Base-by-base conservation (phyloP, 2,329 filamentous ascomycete species). In the Fusarium sp. region DNA sequence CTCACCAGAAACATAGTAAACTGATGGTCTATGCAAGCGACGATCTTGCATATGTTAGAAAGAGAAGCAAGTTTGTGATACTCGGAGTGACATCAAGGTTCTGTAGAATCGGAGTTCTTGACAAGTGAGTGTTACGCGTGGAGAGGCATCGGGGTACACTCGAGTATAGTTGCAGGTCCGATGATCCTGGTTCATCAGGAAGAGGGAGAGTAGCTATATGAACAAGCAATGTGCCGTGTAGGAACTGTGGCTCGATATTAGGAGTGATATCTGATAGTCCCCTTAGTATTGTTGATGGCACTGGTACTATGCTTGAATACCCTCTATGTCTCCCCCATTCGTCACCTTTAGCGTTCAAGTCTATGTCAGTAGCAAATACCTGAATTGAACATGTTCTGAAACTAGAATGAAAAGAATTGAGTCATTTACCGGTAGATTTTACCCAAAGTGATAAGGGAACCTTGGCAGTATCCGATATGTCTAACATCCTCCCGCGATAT, bases 71-170 rank as follows among this genome's bases (percentile, higher is more conserved):
- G 18, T 37, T n/a, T 37, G 5, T 23, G 30, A 55, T 30, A n/a
- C 10, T 13, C 18, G 7, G 23, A 43, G 48, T 48, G n/a, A 34
- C 14, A 27, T 45, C 34, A 34, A 51, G 13, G 32, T 27, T 34
- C 32, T 42, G 55, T 23, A 56, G 57, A 54, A 59, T 61, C 51
- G 43, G 47, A 60, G 62, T 69, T 56, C 49, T 12, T 56, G 40
- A 53, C 49, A 56, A 42, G 55, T 53, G 59, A 62, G 42, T 43
- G 56, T 47, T 64, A 58, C 34, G 18, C 45, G 48, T 57, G 48
- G 59, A n/a, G 37, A 56, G 30, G 57, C 16, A 61, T n/a, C 54
- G 27, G 41, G 12, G 30, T 47, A 43, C 30, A 34, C 40, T 54
- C 46, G 40, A 48, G 50, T 56, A 41, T 54, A 47, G 40, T 56